A percentile compares a stretch with the other conserved stretches of the same genome.
Evolutionary conservation across 345 rosid species (phyloP).

Genomic region (Eucalyptus pauciflora): DNA sequence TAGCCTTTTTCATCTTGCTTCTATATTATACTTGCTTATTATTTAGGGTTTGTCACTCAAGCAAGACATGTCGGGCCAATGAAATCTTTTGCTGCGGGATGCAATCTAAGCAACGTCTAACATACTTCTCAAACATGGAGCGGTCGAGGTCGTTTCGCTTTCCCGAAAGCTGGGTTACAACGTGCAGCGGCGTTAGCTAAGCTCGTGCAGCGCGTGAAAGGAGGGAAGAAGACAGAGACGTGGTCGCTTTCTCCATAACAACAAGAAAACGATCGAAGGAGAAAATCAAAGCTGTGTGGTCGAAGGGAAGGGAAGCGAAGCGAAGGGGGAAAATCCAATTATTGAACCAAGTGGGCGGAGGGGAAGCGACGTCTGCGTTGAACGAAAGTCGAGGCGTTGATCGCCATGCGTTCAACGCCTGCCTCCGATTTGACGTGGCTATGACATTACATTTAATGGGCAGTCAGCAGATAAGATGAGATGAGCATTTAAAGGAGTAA

Average conservation of each 20-base stretch:
- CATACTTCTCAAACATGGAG: not conserved
- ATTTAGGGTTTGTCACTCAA: not conserved
- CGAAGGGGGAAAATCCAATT: not conserved
- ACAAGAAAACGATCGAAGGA: not conserved
- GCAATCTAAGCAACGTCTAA: not conserved
- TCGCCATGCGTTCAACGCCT: not conserved
- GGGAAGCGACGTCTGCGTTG: not conserved
- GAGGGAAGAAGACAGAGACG: not conserved
- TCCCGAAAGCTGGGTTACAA: not conserved
- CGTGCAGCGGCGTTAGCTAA: not conserved
- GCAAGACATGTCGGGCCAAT: not conserved
- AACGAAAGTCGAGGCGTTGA: not conserved
- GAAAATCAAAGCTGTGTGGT: not conserved
- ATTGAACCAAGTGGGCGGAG: not conserved
- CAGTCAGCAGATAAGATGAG: not conserved
- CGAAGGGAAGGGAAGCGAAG: not conserved
- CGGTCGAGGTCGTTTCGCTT: not conserved
- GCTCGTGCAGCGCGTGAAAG: not conserved
- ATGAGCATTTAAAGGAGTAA: not conserved
- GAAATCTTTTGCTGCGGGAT: not conserved
- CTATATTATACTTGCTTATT: not conserved
- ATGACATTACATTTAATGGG: not conserved
- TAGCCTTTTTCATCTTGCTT: no score
- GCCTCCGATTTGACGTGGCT: not conserved
- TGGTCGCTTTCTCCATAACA: not conserved